Base-by-base conservation (phyloP, 2,329 filamentous ascomycete species). In the Botrytis tulipae region DNA sequence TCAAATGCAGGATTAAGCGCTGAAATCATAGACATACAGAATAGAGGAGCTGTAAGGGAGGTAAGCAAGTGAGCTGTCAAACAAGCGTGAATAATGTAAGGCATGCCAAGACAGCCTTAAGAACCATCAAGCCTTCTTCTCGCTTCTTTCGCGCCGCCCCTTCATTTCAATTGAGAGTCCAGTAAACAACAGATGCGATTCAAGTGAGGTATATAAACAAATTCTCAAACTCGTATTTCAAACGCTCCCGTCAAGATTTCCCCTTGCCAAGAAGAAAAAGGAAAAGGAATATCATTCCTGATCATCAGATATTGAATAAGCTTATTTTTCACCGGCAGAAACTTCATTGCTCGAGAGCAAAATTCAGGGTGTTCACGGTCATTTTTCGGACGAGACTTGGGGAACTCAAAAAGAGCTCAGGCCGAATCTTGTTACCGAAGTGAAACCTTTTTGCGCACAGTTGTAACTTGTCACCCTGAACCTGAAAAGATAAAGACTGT, bases 131-230 rank as follows among this genome's bases (percentile, higher is more conserved):
- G 46, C 42, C 42, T 20, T 66, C 35, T 48, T 25, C 35, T 68
- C 66, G 66, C 66, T 68, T 57, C 48, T 68, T 68, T 68, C 25
- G 35, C 35, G 37, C 48, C 48, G 48, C 66, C 66, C 66, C 66
- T 68, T 42, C 66, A 68, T 68, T 48, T 42, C n/a, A 4, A 40
- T 12, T 22, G 44, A 10, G 32, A 32, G n/a, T 25, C 32, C 32
- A 35, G 32, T 7, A 14, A n/a, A 12, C 20, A 40, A 20, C 3
- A 25, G 8, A 51, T 40, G 37, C 25, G 16, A 54, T 68, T 68
- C 46, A 35, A 68, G 35, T 42, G 32, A n/a, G 16, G 18, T 54
- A 65, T 29, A 40, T 42, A 37, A 42, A 22, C 25, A 6, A 29
- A 22, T 35, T 68, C 32, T n/a, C 37, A 54, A 54, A 67, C 32